Conservation (phyloP, 169 alveolate species). For the Plasmodium berghei region DNA sequence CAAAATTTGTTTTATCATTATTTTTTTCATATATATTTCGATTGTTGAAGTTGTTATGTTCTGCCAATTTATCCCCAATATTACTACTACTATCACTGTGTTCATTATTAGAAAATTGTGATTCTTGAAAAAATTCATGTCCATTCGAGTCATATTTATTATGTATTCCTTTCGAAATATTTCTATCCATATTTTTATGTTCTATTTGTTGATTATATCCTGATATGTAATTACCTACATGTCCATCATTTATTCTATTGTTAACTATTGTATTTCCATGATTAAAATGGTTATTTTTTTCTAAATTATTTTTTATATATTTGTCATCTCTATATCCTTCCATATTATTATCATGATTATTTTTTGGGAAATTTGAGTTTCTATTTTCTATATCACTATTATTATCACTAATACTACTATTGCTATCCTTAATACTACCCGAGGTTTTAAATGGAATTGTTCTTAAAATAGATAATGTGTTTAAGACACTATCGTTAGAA, state of each 20-base stretch:
- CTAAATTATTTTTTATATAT: background rate
- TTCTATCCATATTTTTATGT: background rate
- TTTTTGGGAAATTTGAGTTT: too few relatives aligned
- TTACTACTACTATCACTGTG: too few relatives aligned
- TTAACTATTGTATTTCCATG: too few relatives aligned
- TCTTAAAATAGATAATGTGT: slow-evolving; percentile 16
- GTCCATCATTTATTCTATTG: too few relatives aligned
- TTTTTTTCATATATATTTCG: slow-evolving; percentile 1
- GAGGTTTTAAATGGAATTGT: slow-evolving; percentile 50
- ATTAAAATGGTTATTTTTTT: too few relatives aligned
- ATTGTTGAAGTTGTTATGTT: background rate
- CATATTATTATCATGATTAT: too few relatives aligned
- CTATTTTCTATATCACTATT: background rate
- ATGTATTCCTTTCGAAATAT: too few relatives aligned
- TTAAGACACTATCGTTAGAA: slow-evolving; percentile 26
- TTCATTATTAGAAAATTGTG: too few relatives aligned
- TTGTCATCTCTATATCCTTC: background rate
- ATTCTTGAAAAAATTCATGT: too few relatives aligned
- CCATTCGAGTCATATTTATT: too few relatives aligned
- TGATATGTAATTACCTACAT: background rate
- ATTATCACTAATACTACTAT: background rate
- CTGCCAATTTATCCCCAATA: too few relatives aligned
- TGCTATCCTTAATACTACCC: background rate
- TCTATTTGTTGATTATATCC: background rate
- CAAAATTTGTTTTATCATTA: slow-evolving; percentile 11